These are phyloP conservation scores for Xylaria nigripes DNA, from an alignment of 495 filamentous ascomycete species.

Conservation along the genomic window DNA sequence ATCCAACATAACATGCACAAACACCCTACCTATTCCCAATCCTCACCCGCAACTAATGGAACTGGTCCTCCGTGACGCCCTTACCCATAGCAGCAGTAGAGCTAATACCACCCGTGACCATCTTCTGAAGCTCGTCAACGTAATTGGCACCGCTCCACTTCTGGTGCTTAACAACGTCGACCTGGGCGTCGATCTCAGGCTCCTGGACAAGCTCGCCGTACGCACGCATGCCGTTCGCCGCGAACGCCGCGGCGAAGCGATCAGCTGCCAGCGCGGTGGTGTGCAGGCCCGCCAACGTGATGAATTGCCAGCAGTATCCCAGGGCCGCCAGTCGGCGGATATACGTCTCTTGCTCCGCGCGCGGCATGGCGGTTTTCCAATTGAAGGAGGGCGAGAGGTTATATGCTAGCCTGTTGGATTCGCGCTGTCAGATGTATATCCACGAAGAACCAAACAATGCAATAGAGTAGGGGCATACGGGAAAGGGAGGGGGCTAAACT, in stretches of 20 bases:
- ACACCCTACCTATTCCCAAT: too few species aligned
- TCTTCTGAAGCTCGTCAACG: slow-evolving; percentile 87
- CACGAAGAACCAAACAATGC: neutral
- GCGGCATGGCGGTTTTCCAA: slow-evolving; percentile 96
- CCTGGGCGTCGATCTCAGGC: slow-evolving; percentile 81
- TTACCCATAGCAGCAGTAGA: slow-evolving; percentile 92
- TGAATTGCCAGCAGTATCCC: slow-evolving; percentile 99
- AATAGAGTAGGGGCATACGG: too few species aligned
- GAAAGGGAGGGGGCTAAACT: slow-evolving; percentile 21
- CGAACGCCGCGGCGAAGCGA: slow-evolving; percentile 77
- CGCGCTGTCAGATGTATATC: slow-evolving; percentile 6
- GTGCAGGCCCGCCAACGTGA: slow-evolving; percentile 96
- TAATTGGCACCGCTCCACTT: slow-evolving; percentile 97
- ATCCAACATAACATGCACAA: too few species aligned
- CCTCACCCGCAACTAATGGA: slow-evolving; percentile 36
- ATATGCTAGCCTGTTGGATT: slow-evolving; percentile 64
- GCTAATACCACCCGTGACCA: slow-evolving; percentile 91
- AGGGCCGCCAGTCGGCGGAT: slow-evolving; percentile 79
- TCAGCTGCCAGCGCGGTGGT: slow-evolving; percentile 86
- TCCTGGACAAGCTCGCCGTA: slow-evolving; percentile 97
- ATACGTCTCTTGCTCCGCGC: slow-evolving; percentile 92
- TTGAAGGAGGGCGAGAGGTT: slow-evolving; percentile 99
- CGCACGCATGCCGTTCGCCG: slow-evolving; percentile 80
- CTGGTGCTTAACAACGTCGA: slow-evolving; percentile 97
- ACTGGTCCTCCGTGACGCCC: slow-evolving; percentile 97